Evolutionary conservation across 2,329 filamentous ascomycete species (phyloP), one percentile per base, ranked within the genome.

Genomic region (Fusarium lyarnte): DNA sequence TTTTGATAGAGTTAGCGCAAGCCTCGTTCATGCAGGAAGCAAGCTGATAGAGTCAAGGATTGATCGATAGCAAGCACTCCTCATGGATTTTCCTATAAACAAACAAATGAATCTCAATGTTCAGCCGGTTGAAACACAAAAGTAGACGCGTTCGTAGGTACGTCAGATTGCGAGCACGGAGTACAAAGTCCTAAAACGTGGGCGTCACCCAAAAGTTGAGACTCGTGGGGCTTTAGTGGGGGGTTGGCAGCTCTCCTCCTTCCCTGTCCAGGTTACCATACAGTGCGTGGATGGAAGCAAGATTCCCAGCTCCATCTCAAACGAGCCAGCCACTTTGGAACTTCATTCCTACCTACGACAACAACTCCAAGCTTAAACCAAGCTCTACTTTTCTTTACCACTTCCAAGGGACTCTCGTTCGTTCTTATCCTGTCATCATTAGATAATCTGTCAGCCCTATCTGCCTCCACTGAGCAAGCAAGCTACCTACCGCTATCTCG

Each of bases 201-300:
- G 65, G 36, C 52, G 58, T 69, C 35, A 31, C 52, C 42, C 46
- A 68, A 58, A 36, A 47, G 21, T 62, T 35, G 31, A 62, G 42
- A 51, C 58, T 73, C 70, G 70, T 73, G 70, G 70, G 70, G 66
- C 70, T 35, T 60, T 43, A 59, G 69, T 69, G 63, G 69, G 68
- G 69, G 63, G 46, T 45, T 65, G 54, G 33, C 58, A 61, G 58
- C 61, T 58, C 46, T 66, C 54, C 61, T 70, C 70, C 70, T 73
- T 67, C 57, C 67, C 42, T 62, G 58, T 41, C 51, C 31, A 52
- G 57, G 54, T 70, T 63, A 53, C 62, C 49, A 25, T 71, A 73
- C 70, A 71, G 70, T 74, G 70, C 49, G 64, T 61, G 23, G 54
- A 41, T 53, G 23, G 54, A 41, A 53, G 64, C 58, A 49, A 63